Base-by-base conservation (phyloP, 805 yeast species). In the Candida lessepsii region DNA sequence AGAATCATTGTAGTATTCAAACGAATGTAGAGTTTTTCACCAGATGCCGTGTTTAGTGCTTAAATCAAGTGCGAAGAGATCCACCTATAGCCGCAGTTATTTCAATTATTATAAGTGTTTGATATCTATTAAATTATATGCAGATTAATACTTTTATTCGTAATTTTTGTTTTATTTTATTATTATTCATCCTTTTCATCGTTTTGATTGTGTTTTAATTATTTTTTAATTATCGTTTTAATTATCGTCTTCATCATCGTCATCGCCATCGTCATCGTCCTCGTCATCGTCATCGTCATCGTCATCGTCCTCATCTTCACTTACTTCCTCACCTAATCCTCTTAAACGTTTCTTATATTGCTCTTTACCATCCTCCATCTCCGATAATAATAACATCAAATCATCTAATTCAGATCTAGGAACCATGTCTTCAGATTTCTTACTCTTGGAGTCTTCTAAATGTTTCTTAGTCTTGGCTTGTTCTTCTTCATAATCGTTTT, bases 341-440 rank as follows among this genome's bases (percentile, higher is more conserved):
- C 66, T 68, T 27, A 83, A 67, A 42, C 65, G 70, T 5, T 59
- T 52, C 53, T 81, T 82, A 56, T 86, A 81, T 46, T 69, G 69
- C 21, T 70, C 65, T 42, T 78, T 78, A 47, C 75, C 77, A 36
- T 83, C 88, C 44, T 88, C 95, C 50, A 87, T 64, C 33, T 86
- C 95, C 14, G 84, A 76, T 58, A 89, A 78, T 14, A 89, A 64
- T 17, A 87, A 61, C 80, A 88, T 75, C 51, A 88, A 59, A 46
- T 86, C 95, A 51, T 88, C 96, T 16, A 43, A 19, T 19, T 36
- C 43, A 17, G 43, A 40, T 29, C 13, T 40, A 11, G 43, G 43
- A 15, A 40, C 43, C 31, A 24, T 29, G 10, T 20, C 25, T 5
- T n/a, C n/a, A n/a, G 10, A 9, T 5, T 27, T 27, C 14, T 16